These are phyloP conservation scores for Globisporangium spinosum DNA, from an alignment of 352 stramenopile genomes.

Conservation along the genomic window DNA sequence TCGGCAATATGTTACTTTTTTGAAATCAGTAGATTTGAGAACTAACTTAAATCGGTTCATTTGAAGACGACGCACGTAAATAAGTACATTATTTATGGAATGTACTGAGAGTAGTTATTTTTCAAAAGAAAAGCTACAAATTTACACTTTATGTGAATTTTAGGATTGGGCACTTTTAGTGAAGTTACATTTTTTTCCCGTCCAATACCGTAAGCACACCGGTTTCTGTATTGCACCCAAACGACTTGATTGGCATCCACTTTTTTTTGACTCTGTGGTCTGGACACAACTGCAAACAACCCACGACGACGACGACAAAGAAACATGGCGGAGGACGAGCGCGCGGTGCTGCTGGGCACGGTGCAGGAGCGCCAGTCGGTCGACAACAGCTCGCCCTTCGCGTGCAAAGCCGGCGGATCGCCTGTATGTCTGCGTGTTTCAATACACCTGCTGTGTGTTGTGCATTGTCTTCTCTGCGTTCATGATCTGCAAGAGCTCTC, in stretches of 20 bases:
- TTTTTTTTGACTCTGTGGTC: neutral
- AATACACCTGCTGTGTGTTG: neutral
- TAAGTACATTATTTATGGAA: no score
- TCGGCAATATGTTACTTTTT: no score
- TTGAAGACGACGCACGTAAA: no score
- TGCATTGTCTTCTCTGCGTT: neutral
- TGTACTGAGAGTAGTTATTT: no score
- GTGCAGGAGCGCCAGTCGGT: conserved; percentile 66
- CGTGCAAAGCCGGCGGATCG: conserved; percentile 77
- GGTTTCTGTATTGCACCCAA: no score
- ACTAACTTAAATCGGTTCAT: no score
- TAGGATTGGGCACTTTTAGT: no score
- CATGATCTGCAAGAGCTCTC: neutral
- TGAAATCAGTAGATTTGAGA: no score
- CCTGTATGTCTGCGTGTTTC: conserved; percentile 32
- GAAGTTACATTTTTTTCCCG: no score
- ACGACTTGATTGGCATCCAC: neutral
- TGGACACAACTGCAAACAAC: neutral
- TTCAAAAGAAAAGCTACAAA: no score
- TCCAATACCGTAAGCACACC: no score
- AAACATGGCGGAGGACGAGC: conserved; percentile 38
- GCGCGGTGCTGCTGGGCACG: conserved; percentile 61
- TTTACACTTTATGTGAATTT: no score
- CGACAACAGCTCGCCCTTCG: conserved; percentile 58
- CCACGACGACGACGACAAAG: neutral